Evolutionary conservation across 2,329 filamentous ascomycete species (phyloP), one percentile per base, ranked within the genome.

Genomic region (Cryoendolithus antarcticus): DNA sequence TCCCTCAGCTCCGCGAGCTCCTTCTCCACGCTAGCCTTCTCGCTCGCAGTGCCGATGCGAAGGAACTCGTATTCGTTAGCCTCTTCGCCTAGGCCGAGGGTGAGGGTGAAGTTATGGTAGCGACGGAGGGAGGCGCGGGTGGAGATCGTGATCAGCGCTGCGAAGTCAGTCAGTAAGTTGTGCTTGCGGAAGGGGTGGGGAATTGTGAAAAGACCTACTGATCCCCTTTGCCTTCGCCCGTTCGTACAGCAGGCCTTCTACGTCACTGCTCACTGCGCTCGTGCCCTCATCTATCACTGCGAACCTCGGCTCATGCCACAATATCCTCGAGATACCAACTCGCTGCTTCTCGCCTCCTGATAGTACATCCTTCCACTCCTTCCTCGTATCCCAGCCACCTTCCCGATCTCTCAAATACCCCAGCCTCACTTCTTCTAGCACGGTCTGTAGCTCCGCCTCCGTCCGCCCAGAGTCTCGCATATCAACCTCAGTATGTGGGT

Each of bases 321-420:
- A 67, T 36, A 98, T 61, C 33, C 91, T 71, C 3, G 93, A 89
- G 53, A 98, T 86, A 0, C 77, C 86, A 74, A 98, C 85, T 13
- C 91, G 72, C 65, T 98, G 91, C 66, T 98, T 98, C 70, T 98
- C 91, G 8, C 91, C 91, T 30, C 91, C 91, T 48, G 82, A 89
- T 11, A 98, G 70, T 4, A 98, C 86, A 51, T 96, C 89, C 64
- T 96, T 95, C 91, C 91, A 98, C 57, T 94, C 88, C 62, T 98
- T 96, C 41, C 86, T 75, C 4, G 86, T 91, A 56, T 98, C 86
- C 86, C 86, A 96, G 9, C 91, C 91, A 30, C 91, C 91, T 67
- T 98, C 91, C 10, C 91, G 78, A 35, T 88, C 78, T 1, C 86
- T 84, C 1, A 98, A 72, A 60, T 98, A 96, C 4, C 86, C 89